Conservation (phyloP, 176 grass and related monocot genomes). For the Bothriochloa decipiens region DNA sequence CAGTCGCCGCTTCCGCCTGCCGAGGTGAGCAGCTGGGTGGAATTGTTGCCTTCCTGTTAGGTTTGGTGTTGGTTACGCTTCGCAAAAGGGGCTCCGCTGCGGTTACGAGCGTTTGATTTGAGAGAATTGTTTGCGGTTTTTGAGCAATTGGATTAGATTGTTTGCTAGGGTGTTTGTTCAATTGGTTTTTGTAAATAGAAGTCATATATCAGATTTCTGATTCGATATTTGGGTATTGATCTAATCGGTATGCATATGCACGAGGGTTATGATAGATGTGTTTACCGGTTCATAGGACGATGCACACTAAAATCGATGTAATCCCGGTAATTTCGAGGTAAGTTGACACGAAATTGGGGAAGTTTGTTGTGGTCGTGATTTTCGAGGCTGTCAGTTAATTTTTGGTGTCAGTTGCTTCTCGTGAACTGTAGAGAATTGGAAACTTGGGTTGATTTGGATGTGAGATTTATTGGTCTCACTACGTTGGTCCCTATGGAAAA, state of each 20-base stretch:
- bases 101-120: conserved; percentile 32
- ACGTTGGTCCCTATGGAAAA: background rate
- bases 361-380: background rate
- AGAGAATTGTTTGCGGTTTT: conserved; percentile 21
- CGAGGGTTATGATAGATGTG: background rate
- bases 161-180: background rate
- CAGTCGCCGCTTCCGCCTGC: conserved; percentile 76
- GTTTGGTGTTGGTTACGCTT: conserved; percentile 18
- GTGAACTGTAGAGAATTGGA: background rate
- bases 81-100: background rate
- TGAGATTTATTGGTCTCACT: background rate
- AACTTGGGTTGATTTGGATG: background rate
- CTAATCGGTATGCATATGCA: background rate
- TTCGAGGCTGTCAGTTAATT: background rate
- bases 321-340: conserved; percentile 8
- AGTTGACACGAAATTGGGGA: conserved; percentile 15
- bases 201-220: background rate
- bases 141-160: background rate
- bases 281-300: background rate
- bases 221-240: conserved; percentile 17
- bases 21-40: conserved; percentile 55
- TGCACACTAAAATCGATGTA: background rate
- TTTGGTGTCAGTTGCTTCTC: background rate
- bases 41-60: conserved; percentile 2
- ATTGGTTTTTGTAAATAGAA: background rate